Evolutionary conservation across 177 flowering plant genomes (phyloP).

Genomic region (Telopea speciosissima): DNA sequence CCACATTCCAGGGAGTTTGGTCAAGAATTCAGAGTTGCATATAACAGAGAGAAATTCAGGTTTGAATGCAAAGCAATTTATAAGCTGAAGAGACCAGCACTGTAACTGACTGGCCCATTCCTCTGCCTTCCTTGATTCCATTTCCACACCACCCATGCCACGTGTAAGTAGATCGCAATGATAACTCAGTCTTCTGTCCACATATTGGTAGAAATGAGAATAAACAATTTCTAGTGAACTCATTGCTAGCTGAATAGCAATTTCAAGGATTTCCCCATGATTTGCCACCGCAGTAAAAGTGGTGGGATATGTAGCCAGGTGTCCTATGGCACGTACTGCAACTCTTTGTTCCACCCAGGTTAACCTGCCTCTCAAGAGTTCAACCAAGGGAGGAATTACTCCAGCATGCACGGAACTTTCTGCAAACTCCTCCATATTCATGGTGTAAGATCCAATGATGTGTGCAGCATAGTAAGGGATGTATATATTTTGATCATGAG

Average conservation of each 20-base stretch:
- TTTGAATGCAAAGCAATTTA: slow-evolving; percentile 95
- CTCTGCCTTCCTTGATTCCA: slow-evolving; percentile 99
- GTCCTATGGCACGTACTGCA: slow-evolving; percentile 94
- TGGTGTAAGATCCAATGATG: slow-evolving; percentile 97
- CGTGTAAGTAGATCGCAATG: slow-evolving; percentile 97
- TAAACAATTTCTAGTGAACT: slow-evolving; percentile 93
- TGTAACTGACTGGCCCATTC: slow-evolving; percentile 99
- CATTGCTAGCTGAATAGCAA: slow-evolving; percentile 87
- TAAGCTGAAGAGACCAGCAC: slow-evolving; percentile 99
- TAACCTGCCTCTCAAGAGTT: slow-evolving; percentile 86
- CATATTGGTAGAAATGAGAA: slow-evolving; percentile 84
- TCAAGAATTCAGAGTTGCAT: slow-evolving; percentile 85
- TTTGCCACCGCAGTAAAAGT: slow-evolving; percentile 79
- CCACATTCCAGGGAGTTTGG: slow-evolving; percentile 95
- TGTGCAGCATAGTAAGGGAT: slow-evolving; percentile 99
- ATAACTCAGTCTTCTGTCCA: slow-evolving; percentile 76
- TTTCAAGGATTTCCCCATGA: slow-evolving; percentile 93
- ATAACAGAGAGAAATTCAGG: slow-evolving; percentile 85
- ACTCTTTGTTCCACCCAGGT: slow-evolving; percentile 99
- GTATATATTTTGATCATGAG: slow-evolving; percentile 93
- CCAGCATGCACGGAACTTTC: slow-evolving; percentile 89
- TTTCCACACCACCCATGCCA: slow-evolving; percentile 99
- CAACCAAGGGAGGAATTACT: slow-evolving; percentile 83
- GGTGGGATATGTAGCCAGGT: slow-evolving; percentile 85
- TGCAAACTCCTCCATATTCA: slow-evolving; percentile 99